A percentile compares a stretch with the other conserved stretches of the same genome.
Conservation (phyloP, 306 rosid species). For the Canavalia ensiformis region DNA sequence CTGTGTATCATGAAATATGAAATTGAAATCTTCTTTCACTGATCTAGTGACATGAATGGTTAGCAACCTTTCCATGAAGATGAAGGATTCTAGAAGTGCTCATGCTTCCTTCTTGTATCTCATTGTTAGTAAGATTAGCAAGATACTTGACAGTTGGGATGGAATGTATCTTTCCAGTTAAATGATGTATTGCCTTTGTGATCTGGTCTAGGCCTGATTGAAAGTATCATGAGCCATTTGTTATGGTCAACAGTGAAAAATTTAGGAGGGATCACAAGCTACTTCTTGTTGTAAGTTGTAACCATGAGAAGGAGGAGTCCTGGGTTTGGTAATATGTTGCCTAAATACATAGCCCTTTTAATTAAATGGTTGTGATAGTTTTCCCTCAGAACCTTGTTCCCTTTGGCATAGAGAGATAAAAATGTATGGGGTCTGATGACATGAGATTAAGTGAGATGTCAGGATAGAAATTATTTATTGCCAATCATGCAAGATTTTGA, state of each 20-base stretch:
- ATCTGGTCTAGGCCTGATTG: no score
- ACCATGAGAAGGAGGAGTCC: background rate
- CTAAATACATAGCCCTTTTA: background rate
- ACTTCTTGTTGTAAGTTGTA: background rate
- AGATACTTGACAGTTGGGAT: no score
- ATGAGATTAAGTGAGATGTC: no score
- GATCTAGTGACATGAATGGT: background rate
- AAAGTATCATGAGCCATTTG: no score
- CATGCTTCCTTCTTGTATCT: background rate
- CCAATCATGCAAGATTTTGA: no score
- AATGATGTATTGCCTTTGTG: no score
- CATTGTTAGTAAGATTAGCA: no score
- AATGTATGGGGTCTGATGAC: no score
- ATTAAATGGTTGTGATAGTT: background rate
- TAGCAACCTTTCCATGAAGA: background rate
- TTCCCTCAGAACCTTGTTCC: no score
- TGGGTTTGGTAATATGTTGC: background rate
- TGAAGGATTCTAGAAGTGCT: background rate
- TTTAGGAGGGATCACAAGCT: background rate
- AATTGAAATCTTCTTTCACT: constrained; percentile 3
- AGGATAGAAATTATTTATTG: no score
- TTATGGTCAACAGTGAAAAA: background rate
- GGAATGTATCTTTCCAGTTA: no score
- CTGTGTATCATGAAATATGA: background rate
- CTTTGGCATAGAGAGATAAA: no score